phyloP scores from a whole-genome alignment of 805 yeast species.

The Candida nonsorbophila region DNA sequence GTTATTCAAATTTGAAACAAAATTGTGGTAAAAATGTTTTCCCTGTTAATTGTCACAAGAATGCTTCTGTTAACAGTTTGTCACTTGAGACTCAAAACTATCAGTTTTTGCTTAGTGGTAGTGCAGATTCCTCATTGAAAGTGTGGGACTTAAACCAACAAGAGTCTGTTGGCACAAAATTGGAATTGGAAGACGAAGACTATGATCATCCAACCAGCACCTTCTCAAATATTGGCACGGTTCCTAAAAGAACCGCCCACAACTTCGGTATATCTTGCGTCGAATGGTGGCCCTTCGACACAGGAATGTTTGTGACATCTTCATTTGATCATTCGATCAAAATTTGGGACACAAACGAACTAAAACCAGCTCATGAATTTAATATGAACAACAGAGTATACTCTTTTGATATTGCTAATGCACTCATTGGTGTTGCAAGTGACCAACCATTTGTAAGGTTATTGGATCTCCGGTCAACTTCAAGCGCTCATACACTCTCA shows the following conservation, averaged over 20 bases:
- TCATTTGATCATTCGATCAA: conserved; percentile 76
- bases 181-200: conserved; percentile 20
- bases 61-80: conserved; percentile 55
- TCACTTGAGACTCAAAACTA: conserved; percentile 46
- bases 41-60: conserved; percentile 39
- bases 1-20: conserved; percentile 25
- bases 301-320: conserved; percentile 78
- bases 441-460: conserved; percentile 68
- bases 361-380: conserved; percentile 65
- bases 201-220: conserved; percentile 25
- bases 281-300: conserved; percentile 87
- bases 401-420: conserved; percentile 56
- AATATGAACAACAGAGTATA: conserved; percentile 59
- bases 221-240: conserved; percentile 21
- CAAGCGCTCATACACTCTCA: conserved; percentile 64
- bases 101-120: conserved; percentile 59
- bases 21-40: conserved; percentile 19
- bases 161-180: conserved; percentile 7
- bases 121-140: conserved; percentile 64
- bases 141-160: conserved; percentile 53
- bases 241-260: conserved; percentile 46
- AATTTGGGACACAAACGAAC: conserved; percentile 71
- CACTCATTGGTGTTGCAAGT: conserved; percentile 64
- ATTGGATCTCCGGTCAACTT: conserved; percentile 66
- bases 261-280: conserved; percentile 67